phyloP scores from a whole-genome alignment of 139 green algal genomes.

The Bryopsis sp. region DNA sequence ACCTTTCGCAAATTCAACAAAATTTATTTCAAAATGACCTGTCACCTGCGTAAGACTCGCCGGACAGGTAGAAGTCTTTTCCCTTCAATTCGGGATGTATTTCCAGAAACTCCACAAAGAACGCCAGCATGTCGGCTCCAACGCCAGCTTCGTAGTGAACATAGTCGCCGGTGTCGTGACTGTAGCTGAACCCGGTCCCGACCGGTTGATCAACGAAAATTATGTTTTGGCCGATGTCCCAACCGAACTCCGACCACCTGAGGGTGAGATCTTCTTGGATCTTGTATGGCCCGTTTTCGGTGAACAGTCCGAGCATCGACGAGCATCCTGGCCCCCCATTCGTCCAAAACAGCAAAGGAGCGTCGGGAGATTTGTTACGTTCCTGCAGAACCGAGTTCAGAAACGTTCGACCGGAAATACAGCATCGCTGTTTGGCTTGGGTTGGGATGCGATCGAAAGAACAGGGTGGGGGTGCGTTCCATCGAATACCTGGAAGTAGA shows the following conservation, averaged over 20 bases:
- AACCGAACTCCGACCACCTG: slow-evolving; percentile 56
- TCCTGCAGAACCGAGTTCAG: slow-evolving; percentile 76
- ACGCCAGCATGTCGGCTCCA: slow-evolving; percentile 87
- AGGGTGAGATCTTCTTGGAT: slow-evolving; percentile 61
- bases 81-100: slow-evolving; percentile 54
- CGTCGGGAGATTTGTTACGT: slow-evolving; percentile 20
- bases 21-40: too few species aligned
- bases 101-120: slow-evolving; percentile 76
- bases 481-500: slow-evolving; percentile 21
- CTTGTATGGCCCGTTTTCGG: slow-evolving; percentile 78
- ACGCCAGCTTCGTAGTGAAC: slow-evolving; percentile 54
- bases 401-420: too few species aligned
- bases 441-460: too few species aligned
- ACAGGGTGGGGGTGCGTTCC: too few species aligned
- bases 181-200: slow-evolving; percentile 86
- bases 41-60: slow-evolving; percentile 68
- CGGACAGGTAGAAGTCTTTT: slow-evolving; percentile 79
- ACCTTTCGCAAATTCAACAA: too few species aligned
- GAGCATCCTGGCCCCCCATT: slow-evolving; percentile 86
- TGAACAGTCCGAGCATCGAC: slow-evolving; percentile 84
- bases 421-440: too few species aligned
- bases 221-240: slow-evolving; percentile 39
- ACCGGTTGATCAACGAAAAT: slow-evolving; percentile 92
- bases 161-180: slow-evolving; percentile 24
- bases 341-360: slow-evolving; percentile 63